These are phyloP conservation scores for Tilletia caries DNA, from an alignment of 1,284 basidiomycete genomes.

Conservation along the genomic window DNA sequence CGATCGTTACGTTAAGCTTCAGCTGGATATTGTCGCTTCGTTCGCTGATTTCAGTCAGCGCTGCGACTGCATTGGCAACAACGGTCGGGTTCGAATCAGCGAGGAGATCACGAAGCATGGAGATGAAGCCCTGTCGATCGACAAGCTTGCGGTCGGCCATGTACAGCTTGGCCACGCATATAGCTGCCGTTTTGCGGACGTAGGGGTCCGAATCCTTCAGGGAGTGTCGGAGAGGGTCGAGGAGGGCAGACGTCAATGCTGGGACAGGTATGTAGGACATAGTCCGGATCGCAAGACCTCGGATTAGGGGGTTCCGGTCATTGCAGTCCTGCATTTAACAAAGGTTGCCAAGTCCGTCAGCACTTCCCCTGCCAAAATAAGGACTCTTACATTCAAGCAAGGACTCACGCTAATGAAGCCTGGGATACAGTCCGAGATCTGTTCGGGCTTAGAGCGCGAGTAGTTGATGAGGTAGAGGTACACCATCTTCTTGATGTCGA, in stretches of 20 bases:
- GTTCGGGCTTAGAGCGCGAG: conserved; percentile 79
- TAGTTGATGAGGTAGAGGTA: conserved; percentile 78
- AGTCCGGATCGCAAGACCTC: conserved; percentile 85
- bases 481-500: conserved; percentile 95
- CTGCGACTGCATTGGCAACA: conserved; percentile 89
- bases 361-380: background rate
- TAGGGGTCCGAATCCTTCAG: conserved; percentile 87
- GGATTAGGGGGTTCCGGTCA: conserved; percentile 84
- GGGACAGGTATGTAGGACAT: conserved; percentile 84
- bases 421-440: conserved; percentile 80
- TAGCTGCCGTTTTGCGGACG: conserved; percentile 92
- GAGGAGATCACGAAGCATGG: conserved; percentile 79
- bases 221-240: conserved; percentile 79
- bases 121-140: conserved; percentile 79
- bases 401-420: conserved; percentile 64
- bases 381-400: background rate
- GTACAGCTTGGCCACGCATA: conserved; percentile 85
- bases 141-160: conserved; percentile 76
- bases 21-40: conserved; percentile 79
- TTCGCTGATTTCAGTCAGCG: conserved; percentile 82
- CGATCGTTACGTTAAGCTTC: conserved; percentile 74
- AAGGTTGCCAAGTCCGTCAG: background rate
- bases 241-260: conserved; percentile 64
- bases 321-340: conserved; percentile 69
- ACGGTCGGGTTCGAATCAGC: conserved; percentile 91